These are phyloP conservation scores for Sorghum bicolor DNA, from an alignment of 176 grass and related monocot genomes.

Conservation along the genomic window DNA sequence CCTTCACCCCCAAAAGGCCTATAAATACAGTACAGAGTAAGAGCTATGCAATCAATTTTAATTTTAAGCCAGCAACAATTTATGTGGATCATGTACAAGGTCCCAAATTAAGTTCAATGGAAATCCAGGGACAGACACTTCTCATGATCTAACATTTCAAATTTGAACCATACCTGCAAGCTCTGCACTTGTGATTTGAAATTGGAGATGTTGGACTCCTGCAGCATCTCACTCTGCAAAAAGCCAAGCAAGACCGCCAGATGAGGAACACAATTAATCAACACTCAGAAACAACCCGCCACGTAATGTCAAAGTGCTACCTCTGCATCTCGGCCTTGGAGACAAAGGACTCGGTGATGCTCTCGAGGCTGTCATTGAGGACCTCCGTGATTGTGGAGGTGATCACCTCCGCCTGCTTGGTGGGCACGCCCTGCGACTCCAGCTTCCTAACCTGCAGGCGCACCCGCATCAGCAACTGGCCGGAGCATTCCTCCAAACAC, in stretches of 20 bases:
- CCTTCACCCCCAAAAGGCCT: neutral
- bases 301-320: conserved; percentile 32
- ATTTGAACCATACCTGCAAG: conserved; percentile 49
- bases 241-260: neutral
- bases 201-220: conserved; percentile 79
- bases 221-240: conserved; percentile 76
- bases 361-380: conserved; percentile 94
- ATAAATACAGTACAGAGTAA: neutral
- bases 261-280: neutral
- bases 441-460: conserved; percentile 66
- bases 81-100: neutral
- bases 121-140: neutral
- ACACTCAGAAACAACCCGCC: neutral
- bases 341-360: conserved; percentile 80
- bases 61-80: neutral
- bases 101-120: neutral
- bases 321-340: conserved; percentile 84
- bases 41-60: neutral
- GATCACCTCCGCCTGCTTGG: conserved; percentile 91
- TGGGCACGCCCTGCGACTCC: conserved; percentile 79
- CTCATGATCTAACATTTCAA: neutral
- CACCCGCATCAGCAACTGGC: neutral
- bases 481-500: conserved; percentile 29
- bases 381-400: conserved; percentile 90
- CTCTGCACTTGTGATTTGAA: conserved; percentile 81